Percentiles rank a stretch among this genome's conserved stretches.
Conservation (phyloP, 163 green algal species). For the Smithsoniella earleae region DNA sequence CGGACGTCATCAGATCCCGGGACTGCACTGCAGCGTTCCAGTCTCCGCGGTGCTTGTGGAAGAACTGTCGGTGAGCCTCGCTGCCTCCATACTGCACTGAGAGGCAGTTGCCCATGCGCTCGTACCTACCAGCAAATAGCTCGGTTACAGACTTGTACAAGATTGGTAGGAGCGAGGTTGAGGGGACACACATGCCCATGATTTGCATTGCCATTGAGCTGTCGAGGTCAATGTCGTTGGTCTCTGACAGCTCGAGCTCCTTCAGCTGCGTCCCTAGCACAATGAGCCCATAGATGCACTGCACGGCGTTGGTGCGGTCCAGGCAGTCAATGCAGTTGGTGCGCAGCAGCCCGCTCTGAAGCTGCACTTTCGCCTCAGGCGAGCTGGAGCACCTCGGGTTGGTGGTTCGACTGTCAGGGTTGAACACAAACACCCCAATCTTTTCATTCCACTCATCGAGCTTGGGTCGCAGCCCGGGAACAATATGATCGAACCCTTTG, state of each 20-base stretch:
- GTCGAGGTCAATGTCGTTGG: constrained; percentile 19
- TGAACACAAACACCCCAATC: constrained; percentile 43
- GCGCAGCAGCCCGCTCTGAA: constrained; percentile 65
- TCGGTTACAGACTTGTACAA: neutral
- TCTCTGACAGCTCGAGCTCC: constrained; percentile 53
- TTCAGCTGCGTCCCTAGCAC: constrained; percentile 78
- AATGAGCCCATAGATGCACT: constrained; percentile 76
- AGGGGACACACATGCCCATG: constrained; percentile 24
- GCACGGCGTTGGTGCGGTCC: constrained; percentile 92
- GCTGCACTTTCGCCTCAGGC: constrained; percentile 15
- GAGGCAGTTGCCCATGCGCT: constrained; percentile 73
- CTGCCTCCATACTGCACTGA: constrained; percentile 74
- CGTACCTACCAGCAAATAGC: constrained; percentile 54
- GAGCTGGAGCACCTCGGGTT: neutral
- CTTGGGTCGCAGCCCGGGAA: constrained; percentile 56
- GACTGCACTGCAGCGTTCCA: constrained; percentile 64
- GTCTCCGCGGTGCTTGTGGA: constrained; percentile 68
- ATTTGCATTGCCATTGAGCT: constrained; percentile 31
- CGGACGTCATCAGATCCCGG: constrained; percentile 62
- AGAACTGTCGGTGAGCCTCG: constrained; percentile 73
- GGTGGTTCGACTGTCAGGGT: constrained; percentile 13
- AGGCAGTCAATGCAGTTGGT: constrained; percentile 97
- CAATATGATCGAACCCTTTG: constrained; percentile 46
- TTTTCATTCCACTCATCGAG: constrained; percentile 37
- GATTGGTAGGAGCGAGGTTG: neutral